These are phyloP conservation scores for Apophysomyces variabilis DNA, from an alignment of 371 early-diverging fungal species.

Conservation along the genomic window DNA sequence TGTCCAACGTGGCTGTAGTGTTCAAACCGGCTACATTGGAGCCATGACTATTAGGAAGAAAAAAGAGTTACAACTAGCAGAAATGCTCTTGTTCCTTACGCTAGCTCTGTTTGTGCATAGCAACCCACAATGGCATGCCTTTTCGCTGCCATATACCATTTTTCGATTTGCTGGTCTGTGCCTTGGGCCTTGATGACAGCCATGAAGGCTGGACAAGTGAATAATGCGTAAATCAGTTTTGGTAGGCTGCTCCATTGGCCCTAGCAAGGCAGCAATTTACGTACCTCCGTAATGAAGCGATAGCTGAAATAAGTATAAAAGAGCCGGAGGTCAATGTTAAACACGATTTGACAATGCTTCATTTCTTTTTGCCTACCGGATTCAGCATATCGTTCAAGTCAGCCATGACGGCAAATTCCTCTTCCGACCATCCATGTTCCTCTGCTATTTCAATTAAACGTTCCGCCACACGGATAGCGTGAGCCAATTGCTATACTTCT, in stretches of 20 bases:
- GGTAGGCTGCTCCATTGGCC: no score
- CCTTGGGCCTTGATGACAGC: slow-evolving; percentile 77
- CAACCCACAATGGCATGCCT: slow-evolving; percentile 81
- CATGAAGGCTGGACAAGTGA: slow-evolving; percentile 63
- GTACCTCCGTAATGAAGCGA: slow-evolving; percentile 54
- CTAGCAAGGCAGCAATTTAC: no score
- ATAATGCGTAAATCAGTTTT: not conserved
- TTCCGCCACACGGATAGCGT: slow-evolving; percentile 32
- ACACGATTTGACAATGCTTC: slow-evolving; percentile 11
- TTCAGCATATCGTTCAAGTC: slow-evolving; percentile 35
- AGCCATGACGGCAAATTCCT: slow-evolving; percentile 38
- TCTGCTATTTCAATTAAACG: slow-evolving; percentile 45
- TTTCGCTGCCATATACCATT: slow-evolving; percentile 71
- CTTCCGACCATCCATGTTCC: slow-evolving; percentile 38
- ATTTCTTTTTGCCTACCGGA: slow-evolving; percentile 34
- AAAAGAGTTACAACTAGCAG: not conserved
- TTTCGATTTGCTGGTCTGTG: slow-evolving; percentile 68
- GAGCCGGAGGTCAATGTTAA: not conserved
- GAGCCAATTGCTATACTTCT: slow-evolving; percentile 34
- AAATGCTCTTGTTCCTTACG: slow-evolving; percentile 36
- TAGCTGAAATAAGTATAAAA: slow-evolving; percentile 27
- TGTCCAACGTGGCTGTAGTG: slow-evolving; percentile 82
- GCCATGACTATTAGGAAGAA: slow-evolving; percentile 41
- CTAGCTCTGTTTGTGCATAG: slow-evolving; percentile 86
- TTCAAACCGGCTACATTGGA: slow-evolving; percentile 86